Evolutionary conservation across 1,284 basidiomycete species (phyloP), one percentile per base, ranked within the genome.

Genomic region (Chalciporus sp.): DNA sequence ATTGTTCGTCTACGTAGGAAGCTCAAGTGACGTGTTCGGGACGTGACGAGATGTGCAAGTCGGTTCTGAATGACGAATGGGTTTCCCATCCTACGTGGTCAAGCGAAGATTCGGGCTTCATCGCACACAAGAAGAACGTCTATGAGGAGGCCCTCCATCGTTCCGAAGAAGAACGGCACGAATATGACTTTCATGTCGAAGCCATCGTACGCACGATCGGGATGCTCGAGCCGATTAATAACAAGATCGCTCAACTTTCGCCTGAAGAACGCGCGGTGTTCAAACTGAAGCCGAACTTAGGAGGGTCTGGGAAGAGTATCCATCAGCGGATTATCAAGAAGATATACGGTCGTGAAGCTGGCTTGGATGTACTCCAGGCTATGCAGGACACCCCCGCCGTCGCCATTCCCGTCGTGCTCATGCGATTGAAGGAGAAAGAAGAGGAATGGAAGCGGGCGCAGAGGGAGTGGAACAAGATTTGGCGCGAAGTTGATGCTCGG

Each of bases 391-490:
- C 88, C n/a, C 96, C 96, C 1, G 85, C 86, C 19, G 77, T 90
- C n/a, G 92, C 97, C 1, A 89, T 99, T 16, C 95, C 96, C 0
- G 87, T 98, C 56, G 94, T 99, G 0, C 80, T 98, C n/a, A 78
- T 83, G 39, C 85, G 97, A 9, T 76, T 99, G 59, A 97, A 97
- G 77, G 90, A 92, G 72, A 99, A 98, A 75, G 95, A 98, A 70
- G 94, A 95, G 61, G 95, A 98, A 70, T 99, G 97, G 96, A 97
- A 95, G 74, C 83, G 93, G n/a, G 95, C 94, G n/a, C 93, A 98
- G 72, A 77, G 94, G 58, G 97, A 98, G 74, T 99, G 97, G 97
- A 98, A 98, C 76, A 94, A 96, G 69, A 93, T 98, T 47, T 99
- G 96, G 97, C 80, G 95, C 51, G 96, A 98, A 76, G 93, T 98